Percentiles rank a stretch among this genome's conserved stretches.
Evolutionary conservation across 1,139 yeast genomes (phyloP).

Genomic region (Komagataea norvegica): DNA sequence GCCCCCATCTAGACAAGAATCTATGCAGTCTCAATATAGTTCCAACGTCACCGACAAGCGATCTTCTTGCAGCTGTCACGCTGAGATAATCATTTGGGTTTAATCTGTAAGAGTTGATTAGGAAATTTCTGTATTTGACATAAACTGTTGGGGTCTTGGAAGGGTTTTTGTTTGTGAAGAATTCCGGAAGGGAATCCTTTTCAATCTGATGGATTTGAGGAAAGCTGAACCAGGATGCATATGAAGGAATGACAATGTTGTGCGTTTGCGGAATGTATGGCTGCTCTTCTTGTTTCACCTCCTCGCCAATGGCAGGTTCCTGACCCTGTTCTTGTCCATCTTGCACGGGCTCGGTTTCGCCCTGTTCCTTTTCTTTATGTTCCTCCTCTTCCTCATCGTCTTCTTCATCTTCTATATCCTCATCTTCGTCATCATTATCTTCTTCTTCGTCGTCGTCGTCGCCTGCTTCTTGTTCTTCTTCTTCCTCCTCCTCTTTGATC

Average conservation of each 20-base stretch:
- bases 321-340: constrained; percentile 3
- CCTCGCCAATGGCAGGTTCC: neutral
- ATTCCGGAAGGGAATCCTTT: constrained; percentile 81
- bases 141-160: constrained; percentile 88
- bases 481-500: constrained; percentile 4
- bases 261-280: constrained; percentile 62
- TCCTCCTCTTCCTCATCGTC: constrained; percentile 12
- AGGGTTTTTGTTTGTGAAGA: constrained; percentile 68
- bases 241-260: constrained; percentile 88
- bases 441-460: constrained; percentile 9
- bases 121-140: constrained; percentile 84
- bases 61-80: constrained; percentile 90
- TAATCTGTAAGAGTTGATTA: constrained; percentile 86
- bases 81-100: constrained; percentile 93
- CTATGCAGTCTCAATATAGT: constrained; percentile 86
- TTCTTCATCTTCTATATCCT: constrained; percentile 7
- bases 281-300: constrained; percentile 14
- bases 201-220: constrained; percentile 60
- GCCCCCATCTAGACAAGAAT: constrained; percentile 92
- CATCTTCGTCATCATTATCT: constrained; percentile 7
- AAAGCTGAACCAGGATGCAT: constrained; percentile 86
- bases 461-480: constrained; percentile 7
- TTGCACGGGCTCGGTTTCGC: no score
- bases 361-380: constrained; percentile 11
- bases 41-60: constrained; percentile 94